A percentile compares a stretch with the other conserved stretches of the same genome.
These are phyloP conservation scores for Ophiocordyceps camponoti-floridani DNA, from an alignment of 2,329 filamentous ascomycete genomes.

Conservation along the genomic window DNA sequence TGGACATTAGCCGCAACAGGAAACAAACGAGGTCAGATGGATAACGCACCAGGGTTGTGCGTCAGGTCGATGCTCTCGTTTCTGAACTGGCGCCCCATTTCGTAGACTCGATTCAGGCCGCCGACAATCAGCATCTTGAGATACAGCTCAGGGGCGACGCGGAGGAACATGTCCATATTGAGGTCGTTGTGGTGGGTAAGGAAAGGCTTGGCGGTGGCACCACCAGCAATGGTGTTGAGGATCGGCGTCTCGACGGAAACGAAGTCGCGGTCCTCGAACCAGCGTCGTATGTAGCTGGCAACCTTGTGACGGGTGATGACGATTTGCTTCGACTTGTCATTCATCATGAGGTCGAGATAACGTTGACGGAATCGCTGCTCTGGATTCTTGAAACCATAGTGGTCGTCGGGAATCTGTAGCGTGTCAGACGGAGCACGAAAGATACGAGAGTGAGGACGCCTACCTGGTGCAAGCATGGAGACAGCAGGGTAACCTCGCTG, in stretches of 20 bases:
- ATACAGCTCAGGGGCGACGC: conserved; percentile 87
- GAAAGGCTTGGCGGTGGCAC: conserved; percentile 87
- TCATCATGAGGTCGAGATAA: conserved; percentile 94
- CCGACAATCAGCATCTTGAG: conserved; percentile 94
- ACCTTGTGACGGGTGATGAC: conserved; percentile 79
- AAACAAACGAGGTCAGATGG: neutral
- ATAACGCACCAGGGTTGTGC: conserved; percentile 50
- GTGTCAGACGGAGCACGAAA: conserved; percentile 18
- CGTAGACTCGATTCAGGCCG: conserved; percentile 85
- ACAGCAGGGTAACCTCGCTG: conserved; percentile 65
- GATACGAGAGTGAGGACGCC: conserved; percentile 19
- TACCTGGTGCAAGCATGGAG: conserved; percentile 63
- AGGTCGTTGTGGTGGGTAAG: conserved; percentile 91
- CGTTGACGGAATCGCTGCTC: conserved; percentile 87
- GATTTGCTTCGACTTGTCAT: conserved; percentile 67
- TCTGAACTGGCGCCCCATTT: conserved; percentile 87
- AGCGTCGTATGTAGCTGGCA: conserved; percentile 72
- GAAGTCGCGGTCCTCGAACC: conserved; percentile 77
- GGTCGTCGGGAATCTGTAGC: conserved; percentile 49
- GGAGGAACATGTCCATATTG: conserved; percentile 87
- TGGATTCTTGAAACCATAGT: conserved; percentile 89
- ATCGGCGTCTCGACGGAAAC: conserved; percentile 93
- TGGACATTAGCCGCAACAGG: conserved; percentile 1
- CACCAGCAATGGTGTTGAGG: conserved; percentile 90
- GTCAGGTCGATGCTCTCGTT: conserved; percentile 63